Evolutionary conservation across 2,329 filamentous ascomycete genomes (phyloP).

Genomic region (Talaromyces sp.): DNA sequence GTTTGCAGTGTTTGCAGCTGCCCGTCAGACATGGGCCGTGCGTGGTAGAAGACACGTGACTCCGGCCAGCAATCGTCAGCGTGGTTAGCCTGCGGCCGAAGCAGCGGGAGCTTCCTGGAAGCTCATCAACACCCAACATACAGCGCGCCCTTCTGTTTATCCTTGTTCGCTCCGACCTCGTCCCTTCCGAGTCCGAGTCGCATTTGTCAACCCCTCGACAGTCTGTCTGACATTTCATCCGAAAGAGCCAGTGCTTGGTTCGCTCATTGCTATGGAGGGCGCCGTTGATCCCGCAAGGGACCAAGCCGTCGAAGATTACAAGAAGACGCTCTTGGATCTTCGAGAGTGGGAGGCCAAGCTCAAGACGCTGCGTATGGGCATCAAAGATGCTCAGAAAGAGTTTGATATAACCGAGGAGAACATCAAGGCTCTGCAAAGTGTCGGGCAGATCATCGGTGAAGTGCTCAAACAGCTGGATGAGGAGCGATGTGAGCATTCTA

Average conservation of each 20-base stretch:
- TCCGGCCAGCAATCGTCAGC: slow-evolving; percentile 4
- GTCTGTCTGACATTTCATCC: slow-evolving; percentile 7
- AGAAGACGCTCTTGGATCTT: slow-evolving; percentile 81
- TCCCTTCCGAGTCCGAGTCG: neutral
- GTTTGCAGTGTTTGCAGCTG: slow-evolving; percentile 9
- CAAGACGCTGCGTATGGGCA: slow-evolving; percentile 87
- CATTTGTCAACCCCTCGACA: neutral
- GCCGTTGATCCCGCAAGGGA: slow-evolving; percentile 52
- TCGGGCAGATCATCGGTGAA: slow-evolving; percentile 98
- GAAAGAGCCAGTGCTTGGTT: slow-evolving; percentile 4
- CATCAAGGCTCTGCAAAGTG: slow-evolving; percentile 98
- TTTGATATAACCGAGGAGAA: slow-evolving; percentile 98
- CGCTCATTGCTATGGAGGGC: slow-evolving; percentile 31
- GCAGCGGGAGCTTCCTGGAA: slow-evolving; percentile 9
- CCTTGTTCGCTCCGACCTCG: neutral
- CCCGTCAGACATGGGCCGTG: neutral
- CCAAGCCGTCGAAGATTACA: slow-evolving; percentile 72
- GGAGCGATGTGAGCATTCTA: slow-evolving; percentile 73
- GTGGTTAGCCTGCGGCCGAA: neutral
- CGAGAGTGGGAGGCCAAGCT: slow-evolving; percentile 98
- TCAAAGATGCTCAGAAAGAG: slow-evolving; percentile 91
- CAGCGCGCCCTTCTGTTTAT: neutral
- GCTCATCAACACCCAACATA: neutral
- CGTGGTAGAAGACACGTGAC: slow-evolving; percentile 6
- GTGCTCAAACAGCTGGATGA: slow-evolving; percentile 98